phyloP scores from a whole-genome alignment of 164 flowering plant species.

The Aristolochia contorta region DNA sequence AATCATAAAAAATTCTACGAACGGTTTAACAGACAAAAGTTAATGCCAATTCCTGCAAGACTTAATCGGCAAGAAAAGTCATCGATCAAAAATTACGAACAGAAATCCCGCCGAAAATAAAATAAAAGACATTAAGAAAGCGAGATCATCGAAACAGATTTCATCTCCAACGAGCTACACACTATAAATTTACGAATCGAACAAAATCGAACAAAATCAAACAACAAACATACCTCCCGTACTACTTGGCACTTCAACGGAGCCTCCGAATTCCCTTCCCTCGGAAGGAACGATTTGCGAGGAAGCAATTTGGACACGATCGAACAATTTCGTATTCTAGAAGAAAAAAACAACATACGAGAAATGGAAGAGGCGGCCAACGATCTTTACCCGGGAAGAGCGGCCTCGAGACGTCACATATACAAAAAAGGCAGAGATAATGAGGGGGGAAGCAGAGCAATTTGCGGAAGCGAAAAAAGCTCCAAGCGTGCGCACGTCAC shows the following conservation, averaged over 20 bases:
- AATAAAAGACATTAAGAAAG: too few species aligned
- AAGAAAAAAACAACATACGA: neutral
- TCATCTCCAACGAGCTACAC: too few species aligned
- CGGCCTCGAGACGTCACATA: constrained; percentile 3
- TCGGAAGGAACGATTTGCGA: neutral
- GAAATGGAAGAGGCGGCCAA: neutral
- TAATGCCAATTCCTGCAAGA: too few species aligned
- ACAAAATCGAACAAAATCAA: neutral
- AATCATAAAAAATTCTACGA: too few species aligned
- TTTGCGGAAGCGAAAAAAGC: neutral
- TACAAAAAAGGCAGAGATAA: neutral
- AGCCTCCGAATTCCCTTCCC: neutral
- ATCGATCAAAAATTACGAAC: too few species aligned
- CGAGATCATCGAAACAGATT: too few species aligned
- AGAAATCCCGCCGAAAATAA: too few species aligned
- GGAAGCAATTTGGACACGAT: neutral
- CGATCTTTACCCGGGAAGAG: neutral
- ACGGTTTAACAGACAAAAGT: too few species aligned
- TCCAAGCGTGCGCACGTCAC: too few species aligned
- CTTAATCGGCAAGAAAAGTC: too few species aligned
- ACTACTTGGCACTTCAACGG: too few species aligned
- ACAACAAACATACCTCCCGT: neutral
- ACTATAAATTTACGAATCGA: too few species aligned
- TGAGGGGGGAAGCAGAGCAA: neutral
- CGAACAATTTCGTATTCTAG: neutral